phyloP scores from a whole-genome alignment of 169 alveolate species.

The Theileria parva region DNA sequence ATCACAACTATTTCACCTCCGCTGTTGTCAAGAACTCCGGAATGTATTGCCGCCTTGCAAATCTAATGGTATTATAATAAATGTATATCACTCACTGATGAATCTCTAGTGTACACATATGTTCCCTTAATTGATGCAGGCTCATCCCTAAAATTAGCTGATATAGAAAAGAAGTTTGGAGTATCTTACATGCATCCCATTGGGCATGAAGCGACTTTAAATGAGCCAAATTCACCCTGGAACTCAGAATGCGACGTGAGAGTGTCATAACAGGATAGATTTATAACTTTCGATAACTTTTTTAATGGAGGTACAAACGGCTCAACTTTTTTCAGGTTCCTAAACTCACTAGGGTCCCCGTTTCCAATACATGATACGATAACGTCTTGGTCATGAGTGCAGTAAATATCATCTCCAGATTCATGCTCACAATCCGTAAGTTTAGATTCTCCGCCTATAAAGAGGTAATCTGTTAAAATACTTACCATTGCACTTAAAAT shows the following conservation, averaged over 20 bases:
- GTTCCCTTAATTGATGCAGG: slow-evolving; percentile 81
- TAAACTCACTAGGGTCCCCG: slow-evolving; percentile 69
- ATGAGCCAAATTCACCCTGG: slow-evolving; percentile 60
- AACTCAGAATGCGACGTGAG: slow-evolving; percentile 66
- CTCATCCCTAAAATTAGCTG: slow-evolving; percentile 26
- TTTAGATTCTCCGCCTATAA: slow-evolving; percentile 46
- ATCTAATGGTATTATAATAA: slow-evolving; percentile 46
- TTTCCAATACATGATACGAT: slow-evolving; percentile 72
- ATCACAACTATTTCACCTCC: slow-evolving; percentile 63
- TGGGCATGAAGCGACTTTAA: slow-evolving; percentile 63
- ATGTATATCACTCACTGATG: slow-evolving; percentile 56
- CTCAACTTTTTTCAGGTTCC: slow-evolving; percentile 46
- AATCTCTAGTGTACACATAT: slow-evolving; percentile 84
- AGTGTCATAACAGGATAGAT: slow-evolving; percentile 74
- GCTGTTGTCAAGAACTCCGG: slow-evolving; percentile 78
- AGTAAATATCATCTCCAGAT: slow-evolving; percentile 57
- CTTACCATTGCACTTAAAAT: slow-evolving; percentile 80
- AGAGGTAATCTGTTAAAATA: no score
- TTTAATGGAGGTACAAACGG: slow-evolving; percentile 65
- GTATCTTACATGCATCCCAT: slow-evolving; percentile 56
- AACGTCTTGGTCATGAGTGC: slow-evolving; percentile 77
- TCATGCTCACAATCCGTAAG: slow-evolving; percentile 58
- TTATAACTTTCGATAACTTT: slow-evolving; percentile 60
- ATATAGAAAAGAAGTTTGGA: no score
- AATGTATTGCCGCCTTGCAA: slow-evolving; percentile 90